Percentiles rank a stretch among this genome's conserved stretches.
Conservation (phyloP, 2,329 filamentous ascomycete genomes). For the Venturia aucupariae region DNA sequence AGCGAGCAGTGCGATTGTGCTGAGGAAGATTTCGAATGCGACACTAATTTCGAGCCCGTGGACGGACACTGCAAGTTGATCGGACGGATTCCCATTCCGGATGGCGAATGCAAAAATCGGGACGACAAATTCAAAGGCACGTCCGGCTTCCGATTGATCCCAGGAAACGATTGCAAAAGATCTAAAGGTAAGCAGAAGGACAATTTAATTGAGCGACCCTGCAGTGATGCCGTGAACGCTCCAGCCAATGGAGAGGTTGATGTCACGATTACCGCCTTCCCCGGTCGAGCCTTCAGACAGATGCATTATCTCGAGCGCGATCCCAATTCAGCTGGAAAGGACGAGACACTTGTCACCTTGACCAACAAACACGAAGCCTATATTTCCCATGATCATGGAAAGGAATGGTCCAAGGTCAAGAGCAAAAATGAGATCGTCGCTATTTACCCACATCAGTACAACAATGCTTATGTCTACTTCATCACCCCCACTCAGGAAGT, state of each 20-base stretch:
- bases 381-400: slow-evolving; percentile 78
- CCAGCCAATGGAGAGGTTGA: slow-evolving; percentile 59
- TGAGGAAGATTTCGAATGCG: slow-evolving; percentile 84
- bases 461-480: slow-evolving; percentile 81
- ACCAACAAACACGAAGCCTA: slow-evolving; percentile 54
- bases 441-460: slow-evolving; percentile 70
- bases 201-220: slow-evolving; percentile 58
- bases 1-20: slow-evolving; percentile 73
- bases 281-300: slow-evolving; percentile 45
- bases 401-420: slow-evolving; percentile 59
- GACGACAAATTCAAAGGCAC: slow-evolving; percentile 72
- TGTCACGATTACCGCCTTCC: slow-evolving; percentile 51
- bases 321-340: slow-evolving; percentile 44
- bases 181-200: slow-evolving; percentile 33
- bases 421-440: slow-evolving; percentile 58
- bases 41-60: slow-evolving; percentile 73
- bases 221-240: slow-evolving; percentile 50
- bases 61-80: slow-evolving; percentile 61
- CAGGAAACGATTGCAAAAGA: slow-evolving; percentile 44
- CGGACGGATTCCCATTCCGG: slow-evolving; percentile 54
- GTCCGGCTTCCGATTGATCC: slow-evolving; percentile 87
- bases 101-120: slow-evolving; percentile 62
- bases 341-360: slow-evolving; percentile 61
- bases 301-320: slow-evolving; percentile 73
- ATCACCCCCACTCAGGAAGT: slow-evolving; percentile 60